Base-by-base conservation (phyloP, 257 asterid genomes). In the Nemophila menziesii region DNA sequence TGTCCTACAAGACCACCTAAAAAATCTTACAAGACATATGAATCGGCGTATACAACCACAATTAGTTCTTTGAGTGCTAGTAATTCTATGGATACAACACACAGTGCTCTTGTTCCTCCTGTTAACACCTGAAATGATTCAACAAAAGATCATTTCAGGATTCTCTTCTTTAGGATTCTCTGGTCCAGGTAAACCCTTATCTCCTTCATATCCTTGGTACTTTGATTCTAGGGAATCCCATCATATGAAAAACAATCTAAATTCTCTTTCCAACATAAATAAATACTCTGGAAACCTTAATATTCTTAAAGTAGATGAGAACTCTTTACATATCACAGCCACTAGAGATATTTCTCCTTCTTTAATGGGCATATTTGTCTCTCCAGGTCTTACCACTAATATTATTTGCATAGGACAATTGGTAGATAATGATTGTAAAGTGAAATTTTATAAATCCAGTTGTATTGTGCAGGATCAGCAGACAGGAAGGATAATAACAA, bases 381-480 rank as follows among this genome's bases (percentile, higher is more conserved):
- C 33, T 11, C 33, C 49, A 10, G 14, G 5, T 0, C 27, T 39
- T 5, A 3, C 33, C 5, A 11, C 11, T 46, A 41, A 18, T 22
- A 33, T 55, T 16, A 23, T 22, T 18, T 44, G 33, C 4, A 13
- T 44, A 20, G 49, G 52, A 5, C 5, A 15, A 3, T 11, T 27
- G 5, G 52, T 33, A 1, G 38, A 44, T 5, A 34, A 38, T 23
- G 23, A 37, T 16, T 45, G 42, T 27, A 16, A 55, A 0, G 22
- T 24, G 13, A 0, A 0, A 16, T 55, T 55, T 24, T 55, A 48
- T 38, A 2, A 3, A 22, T 15, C 17, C 39, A 41, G 49, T 22
- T 46, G 22, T 19, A 11, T 26, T 23, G 34, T 55, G 19, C 49
- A 55, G 14, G 54, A 55, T 17, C 49, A 23, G 8, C 48, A 22